phyloP scores from a whole-genome alignment of 1,139 yeast species.

The Candida dubliniensis region DNA sequence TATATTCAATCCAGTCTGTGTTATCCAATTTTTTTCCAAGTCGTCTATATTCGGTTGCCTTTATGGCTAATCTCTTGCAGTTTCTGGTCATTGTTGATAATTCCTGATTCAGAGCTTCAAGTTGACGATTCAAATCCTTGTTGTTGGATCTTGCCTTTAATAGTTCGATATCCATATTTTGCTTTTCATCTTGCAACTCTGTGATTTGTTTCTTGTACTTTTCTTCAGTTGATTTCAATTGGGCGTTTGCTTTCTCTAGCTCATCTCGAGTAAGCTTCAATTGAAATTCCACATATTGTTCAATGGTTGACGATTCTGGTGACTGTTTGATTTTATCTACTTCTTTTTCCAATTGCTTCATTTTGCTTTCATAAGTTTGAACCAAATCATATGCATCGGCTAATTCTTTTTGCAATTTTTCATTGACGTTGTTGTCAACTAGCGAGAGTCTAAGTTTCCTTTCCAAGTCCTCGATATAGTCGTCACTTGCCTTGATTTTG shows the following conservation, averaged over 20 bases:
- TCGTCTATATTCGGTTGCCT: slow-evolving; percentile 6
- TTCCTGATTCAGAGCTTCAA: slow-evolving; percentile 7
- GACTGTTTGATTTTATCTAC: slow-evolving; percentile 2
- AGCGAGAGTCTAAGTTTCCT: neutral
- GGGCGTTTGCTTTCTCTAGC: slow-evolving; percentile 2
- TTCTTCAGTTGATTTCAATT: slow-evolving; percentile 3
- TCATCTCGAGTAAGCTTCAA: slow-evolving; percentile 3
- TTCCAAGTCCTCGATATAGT: slow-evolving; percentile 6
- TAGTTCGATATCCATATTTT: neutral
- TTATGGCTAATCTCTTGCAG: slow-evolving; percentile 9
- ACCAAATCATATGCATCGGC: slow-evolving; percentile 1
- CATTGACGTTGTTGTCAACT: neutral
- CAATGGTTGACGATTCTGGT: slow-evolving; percentile 1
- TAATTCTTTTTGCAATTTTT: slow-evolving; percentile 4
- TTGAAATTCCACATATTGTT: slow-evolving; percentile 7
- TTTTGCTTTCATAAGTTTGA: slow-evolving; percentile 2
- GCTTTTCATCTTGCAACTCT: slow-evolving; percentile 1
- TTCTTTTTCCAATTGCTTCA: slow-evolving; percentile 4
- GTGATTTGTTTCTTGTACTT: slow-evolving; percentile 1
- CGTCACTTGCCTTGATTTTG: slow-evolving; percentile 4
- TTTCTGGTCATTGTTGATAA: slow-evolving; percentile 9
- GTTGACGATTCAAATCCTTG: slow-evolving; percentile 5
- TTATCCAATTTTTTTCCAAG: slow-evolving; percentile 1
- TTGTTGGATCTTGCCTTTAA: slow-evolving; percentile 5
- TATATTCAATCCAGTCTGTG: slow-evolving; percentile 6